Base-by-base conservation (phyloP, 73 alveolate species). In the Loxodes magnus region DNA sequence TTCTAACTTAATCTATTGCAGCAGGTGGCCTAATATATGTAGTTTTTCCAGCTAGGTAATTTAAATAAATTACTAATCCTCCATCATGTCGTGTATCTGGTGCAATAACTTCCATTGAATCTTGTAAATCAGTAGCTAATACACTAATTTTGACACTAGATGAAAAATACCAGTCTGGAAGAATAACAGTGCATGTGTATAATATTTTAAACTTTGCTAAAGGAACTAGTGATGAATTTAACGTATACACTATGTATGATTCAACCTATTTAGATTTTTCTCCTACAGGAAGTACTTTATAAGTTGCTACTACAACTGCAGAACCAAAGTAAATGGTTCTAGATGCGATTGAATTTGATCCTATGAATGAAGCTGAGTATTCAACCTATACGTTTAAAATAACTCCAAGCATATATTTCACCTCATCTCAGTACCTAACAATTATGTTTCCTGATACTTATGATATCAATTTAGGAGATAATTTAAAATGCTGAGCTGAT, bases 301-400 rank as follows among this genome's bases (percentile, higher is more conserved):
- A 29, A 12, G 4, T 33, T 9, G 33, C 62, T 4, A n/a, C 48
- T 7, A 62, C 71, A 3, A 12, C 56, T 15, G 48, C 49, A 27
- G 51, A 55, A 7, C 28, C 64, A 7, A 29, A 59, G 3, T 56
- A 64, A 14, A 35, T 64, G 2, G 35, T 46, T 21, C 52, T 64
- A 0, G 5, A 62, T 25, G 9, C 43, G 10, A 69, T 69, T 23
- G 49, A 66, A 6, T 69, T 69, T 33, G 49, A 31, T 14, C 83
- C 83, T 1, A 69, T 42, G 25, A 69, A 69, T 51, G 83, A 69
- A 64, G 83, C 65, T 4, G 64, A 69, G 28, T 36, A 25, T 3
- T 67, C 77, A 0, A 49, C 77, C 3, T 69, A 69, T 23, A 54
- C 31, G 0, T 69, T 69, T 51, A 16, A 14, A n/a, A 44, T 69